phyloP scores from a whole-genome alignment of 2,329 filamentous ascomycete genomes.

The Hansfordia pulvinata region DNA sequence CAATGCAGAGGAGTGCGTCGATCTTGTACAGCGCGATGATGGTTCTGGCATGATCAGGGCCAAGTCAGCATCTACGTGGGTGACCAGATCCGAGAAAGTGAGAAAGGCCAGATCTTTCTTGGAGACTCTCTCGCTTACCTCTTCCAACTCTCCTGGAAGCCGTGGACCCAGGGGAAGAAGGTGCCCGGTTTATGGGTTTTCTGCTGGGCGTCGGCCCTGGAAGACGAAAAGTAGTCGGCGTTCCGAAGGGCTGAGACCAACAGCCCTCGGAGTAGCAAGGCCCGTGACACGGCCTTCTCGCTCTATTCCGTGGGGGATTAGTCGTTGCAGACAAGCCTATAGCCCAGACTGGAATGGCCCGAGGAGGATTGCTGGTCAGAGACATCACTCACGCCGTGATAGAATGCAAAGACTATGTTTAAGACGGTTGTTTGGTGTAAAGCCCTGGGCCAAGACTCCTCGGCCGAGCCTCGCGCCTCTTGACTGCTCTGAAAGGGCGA shows the following conservation, averaged over 20 bases:
- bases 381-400: neutral
- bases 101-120: too few relatives aligned
- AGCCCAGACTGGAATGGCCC: neutral
- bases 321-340: neutral
- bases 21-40: too few relatives aligned
- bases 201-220: too few relatives aligned
- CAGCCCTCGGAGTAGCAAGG: neutral
- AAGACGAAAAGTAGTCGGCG: too few relatives aligned
- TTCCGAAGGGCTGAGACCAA: neutral
- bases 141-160: too few relatives aligned
- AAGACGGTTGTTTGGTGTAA: slow-evolving; percentile 21
- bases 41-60: too few relatives aligned
- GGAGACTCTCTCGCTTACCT: too few relatives aligned
- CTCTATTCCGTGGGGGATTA: too few relatives aligned
- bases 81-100: too few relatives aligned
- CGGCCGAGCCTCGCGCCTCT: slow-evolving; percentile 1
- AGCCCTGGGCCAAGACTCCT: slow-evolving; percentile 13
- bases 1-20: neutral
- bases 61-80: too few relatives aligned
- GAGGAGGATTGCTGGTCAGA: neutral
- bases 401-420: slow-evolving; percentile 23
- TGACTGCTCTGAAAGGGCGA: neutral
- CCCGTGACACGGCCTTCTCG: neutral
- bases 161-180: too few relatives aligned
- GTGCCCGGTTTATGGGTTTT: too few relatives aligned